A percentile compares a stretch with the other conserved stretches of the same genome.
phyloP scores from a whole-genome alignment of 2,329 filamentous ascomycete species.

The Penicillium sp. region DNA sequence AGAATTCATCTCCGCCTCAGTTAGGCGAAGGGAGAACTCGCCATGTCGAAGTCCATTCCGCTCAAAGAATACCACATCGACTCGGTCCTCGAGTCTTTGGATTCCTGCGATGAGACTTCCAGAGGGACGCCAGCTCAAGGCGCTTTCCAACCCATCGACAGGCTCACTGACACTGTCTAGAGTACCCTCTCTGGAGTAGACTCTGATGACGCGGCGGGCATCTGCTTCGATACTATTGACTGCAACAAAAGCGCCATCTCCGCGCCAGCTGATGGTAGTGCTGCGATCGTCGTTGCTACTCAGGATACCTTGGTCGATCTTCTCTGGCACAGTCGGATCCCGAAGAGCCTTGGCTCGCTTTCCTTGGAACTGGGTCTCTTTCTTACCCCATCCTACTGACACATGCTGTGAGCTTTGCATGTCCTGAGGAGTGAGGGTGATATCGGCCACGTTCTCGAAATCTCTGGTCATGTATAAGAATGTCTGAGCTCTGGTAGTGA shows the following conservation, averaged over 20 bases:
- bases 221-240: constrained; percentile 75
- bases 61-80: constrained; percentile 93
- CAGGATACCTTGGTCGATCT: constrained; percentile 77
- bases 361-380: constrained; percentile 96
- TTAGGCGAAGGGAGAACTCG: constrained; percentile 77
- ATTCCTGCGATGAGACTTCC: constrained; percentile 90
- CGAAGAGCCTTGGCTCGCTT: constrained; percentile 81
- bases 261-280: constrained; percentile 84
- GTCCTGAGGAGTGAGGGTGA: constrained; percentile 71
- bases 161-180: constrained; percentile 94
- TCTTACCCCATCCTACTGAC: constrained; percentile 97
- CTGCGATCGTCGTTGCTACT: constrained; percentile 72
- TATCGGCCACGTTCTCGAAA: constrained; percentile 80
- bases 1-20: constrained; percentile 57
- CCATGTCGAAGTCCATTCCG: constrained; percentile 96
- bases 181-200: constrained; percentile 86
- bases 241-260: constrained; percentile 88
- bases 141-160: constrained; percentile 83
- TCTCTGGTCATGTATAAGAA: constrained; percentile 89
- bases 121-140: constrained; percentile 85
- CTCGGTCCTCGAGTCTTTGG: constrained; percentile 67
- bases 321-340: constrained; percentile 93
- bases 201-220: constrained; percentile 75
- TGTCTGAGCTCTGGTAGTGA: constrained; percentile 77
- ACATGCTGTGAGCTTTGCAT: constrained; percentile 89